Evolutionary conservation across 75 land plant species (phyloP), one percentile per base, ranked within the genome.

Genomic region (Pinus albicaulis): DNA sequence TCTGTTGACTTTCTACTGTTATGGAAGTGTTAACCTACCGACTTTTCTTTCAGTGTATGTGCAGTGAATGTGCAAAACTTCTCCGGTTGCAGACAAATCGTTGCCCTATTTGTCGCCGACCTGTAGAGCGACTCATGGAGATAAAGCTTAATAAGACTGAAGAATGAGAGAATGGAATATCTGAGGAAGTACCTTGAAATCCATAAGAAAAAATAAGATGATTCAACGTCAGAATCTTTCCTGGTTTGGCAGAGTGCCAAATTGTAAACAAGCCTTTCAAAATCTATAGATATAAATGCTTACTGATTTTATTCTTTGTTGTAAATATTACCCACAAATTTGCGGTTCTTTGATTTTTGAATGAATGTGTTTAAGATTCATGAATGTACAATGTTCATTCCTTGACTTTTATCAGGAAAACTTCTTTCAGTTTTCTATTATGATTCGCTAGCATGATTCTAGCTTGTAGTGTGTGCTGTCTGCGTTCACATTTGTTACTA

Each of bases 31-130:
- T 44, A 19, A 63, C 13, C 41, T 3, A 16, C 17, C 11, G 3
- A 14, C 14, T 14, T 74, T 71, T 79, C 38, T 23, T 79, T 80
- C 90, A 93, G 96, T 93, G 96, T 65, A 89, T 91, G 94, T 93
- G 96, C 78, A 89, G 92, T 71, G 94, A 77, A 57, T 93, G 96
- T 76, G 96, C 96, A 17, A 86, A 89, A 76, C 90, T 92, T 26
- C 74, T 93, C 57, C 82, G 92, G 80, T 83, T 84, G 36, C 96
- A 93, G 71, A 86, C 90, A 77, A 91, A 89, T 57, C 83, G 94
- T 34, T 92, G 96, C 55, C 96, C 96, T 0, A 89, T 92, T 26
- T 92, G 96, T 77, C 71, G 94, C 34, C 85, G 85, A 55, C 94
- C 92, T 5, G 90, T 89, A 23, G 96, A 91, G 78, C 70, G 89